Evolutionary conservation across 306 rosid genomes (phyloP).

Genomic region (Cicer cuneatum): DNA sequence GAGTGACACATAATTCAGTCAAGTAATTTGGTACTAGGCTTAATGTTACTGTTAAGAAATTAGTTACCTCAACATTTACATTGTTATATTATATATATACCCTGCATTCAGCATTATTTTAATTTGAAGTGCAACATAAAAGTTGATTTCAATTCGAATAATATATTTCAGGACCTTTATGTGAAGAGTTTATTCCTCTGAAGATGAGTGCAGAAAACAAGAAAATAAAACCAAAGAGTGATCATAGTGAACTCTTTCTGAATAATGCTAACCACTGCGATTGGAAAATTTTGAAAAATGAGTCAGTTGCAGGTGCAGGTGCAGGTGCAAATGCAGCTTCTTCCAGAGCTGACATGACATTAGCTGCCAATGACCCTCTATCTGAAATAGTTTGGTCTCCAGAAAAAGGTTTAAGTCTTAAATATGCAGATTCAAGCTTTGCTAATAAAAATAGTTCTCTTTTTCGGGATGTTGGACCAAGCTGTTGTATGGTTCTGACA

Average conservation of each 20-base stretch:
- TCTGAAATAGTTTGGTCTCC: constrained; percentile 95
- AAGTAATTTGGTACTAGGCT: constrained; percentile 28
- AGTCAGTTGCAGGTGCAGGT: constrained; percentile 99
- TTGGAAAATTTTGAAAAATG: constrained; percentile 58
- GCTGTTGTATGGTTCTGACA: constrained; percentile 52
- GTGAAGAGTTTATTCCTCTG: constrained; percentile 50
- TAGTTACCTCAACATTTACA: background rate
- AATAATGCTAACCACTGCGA: constrained; percentile 57
- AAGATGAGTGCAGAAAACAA: constrained; percentile 70
- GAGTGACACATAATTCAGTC: constrained; percentile 22
- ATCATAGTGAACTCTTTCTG: constrained; percentile 65
- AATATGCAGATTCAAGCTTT: constrained; percentile 67
- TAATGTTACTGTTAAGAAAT: constrained; percentile 15
- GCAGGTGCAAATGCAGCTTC: constrained; percentile 52
- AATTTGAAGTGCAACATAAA: constrained; percentile 10
- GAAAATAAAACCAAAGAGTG: constrained; percentile 62
- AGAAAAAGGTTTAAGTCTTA: constrained; percentile 72
- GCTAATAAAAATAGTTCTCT: constrained; percentile 52
- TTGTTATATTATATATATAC: constrained; percentile 19
- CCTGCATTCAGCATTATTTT: constrained; percentile 16
- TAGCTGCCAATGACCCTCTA: constrained; percentile 66
- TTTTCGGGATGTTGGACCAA: constrained; percentile 65
- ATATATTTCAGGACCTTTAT: constrained; percentile 58
- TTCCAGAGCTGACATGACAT: constrained; percentile 59
- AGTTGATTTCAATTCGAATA: constrained; percentile 51